Conservation (phyloP, 257 asterid species). For the Coffea eugenioides region DNA sequence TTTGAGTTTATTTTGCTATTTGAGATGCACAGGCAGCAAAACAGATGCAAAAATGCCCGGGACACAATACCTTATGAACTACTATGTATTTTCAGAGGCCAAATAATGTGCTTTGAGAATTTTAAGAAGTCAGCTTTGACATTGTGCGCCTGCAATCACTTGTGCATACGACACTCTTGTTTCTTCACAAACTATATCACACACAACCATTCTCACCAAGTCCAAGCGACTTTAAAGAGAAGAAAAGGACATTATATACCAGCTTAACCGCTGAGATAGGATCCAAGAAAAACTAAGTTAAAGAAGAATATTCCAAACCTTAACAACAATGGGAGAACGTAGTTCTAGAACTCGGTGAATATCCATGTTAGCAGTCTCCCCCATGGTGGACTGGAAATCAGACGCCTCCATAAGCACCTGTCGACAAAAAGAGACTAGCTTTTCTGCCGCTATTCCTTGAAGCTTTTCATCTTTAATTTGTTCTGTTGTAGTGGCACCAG, state of each 20-base stretch:
- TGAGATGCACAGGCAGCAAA: background rate
- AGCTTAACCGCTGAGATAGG: background rate
- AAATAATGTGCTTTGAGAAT: background rate
- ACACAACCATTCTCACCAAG: background rate
- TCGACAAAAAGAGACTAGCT: conserved; percentile 81
- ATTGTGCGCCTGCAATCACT: no score
- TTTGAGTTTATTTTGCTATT: background rate
- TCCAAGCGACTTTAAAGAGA: background rate
- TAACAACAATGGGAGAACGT: conserved; percentile 88
- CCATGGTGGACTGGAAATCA: conserved; percentile 86
- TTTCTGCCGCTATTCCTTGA: conserved; percentile 79
- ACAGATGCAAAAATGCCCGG: background rate
- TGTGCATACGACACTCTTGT: background rate
- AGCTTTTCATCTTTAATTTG: conserved; percentile 57
- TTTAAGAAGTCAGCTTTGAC: no score
- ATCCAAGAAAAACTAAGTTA: background rate
- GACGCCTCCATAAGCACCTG: conserved; percentile 92
- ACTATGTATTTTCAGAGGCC: background rate
- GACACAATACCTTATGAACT: no score
- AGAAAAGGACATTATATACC: background rate
- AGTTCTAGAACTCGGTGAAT: conserved; percentile 87
- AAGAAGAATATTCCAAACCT: conserved; percentile 44
- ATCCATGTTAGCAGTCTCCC: conserved; percentile 75
- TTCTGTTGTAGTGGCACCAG: conserved; percentile 14
- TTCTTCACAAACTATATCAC: background rate